phyloP scores from a whole-genome alignment of 495 filamentous ascomycete species.

The Talaromyces liani region DNA sequence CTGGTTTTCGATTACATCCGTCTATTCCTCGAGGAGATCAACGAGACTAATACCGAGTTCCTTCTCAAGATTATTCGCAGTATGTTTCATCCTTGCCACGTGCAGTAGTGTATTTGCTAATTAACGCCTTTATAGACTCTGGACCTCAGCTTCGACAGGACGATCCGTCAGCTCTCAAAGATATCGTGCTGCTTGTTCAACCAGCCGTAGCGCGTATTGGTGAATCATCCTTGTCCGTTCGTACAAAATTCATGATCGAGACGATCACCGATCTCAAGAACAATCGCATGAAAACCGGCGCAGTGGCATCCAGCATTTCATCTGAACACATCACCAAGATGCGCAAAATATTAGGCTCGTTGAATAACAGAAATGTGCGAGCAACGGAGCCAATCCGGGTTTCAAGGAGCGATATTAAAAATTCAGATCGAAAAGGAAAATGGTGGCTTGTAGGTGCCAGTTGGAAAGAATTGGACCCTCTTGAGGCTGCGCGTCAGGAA shows the following conservation, averaged over 20 bases:
- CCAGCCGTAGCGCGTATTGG: conserved; percentile 57
- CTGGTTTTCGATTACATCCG: conserved; percentile 87
- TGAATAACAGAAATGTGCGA: conserved; percentile 61
- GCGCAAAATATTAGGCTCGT: conserved; percentile 69
- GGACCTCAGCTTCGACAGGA: conserved; percentile 82
- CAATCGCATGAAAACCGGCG: conserved; percentile 75
- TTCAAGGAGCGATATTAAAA: conserved; percentile 68
- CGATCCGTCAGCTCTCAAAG: conserved; percentile 83
- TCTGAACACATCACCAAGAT: conserved; percentile 76
- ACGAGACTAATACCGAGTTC: conserved; percentile 86
- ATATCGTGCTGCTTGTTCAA: conserved; percentile 77
- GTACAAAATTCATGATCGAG: conserved; percentile 97
- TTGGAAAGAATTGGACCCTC: conserved; percentile 54
- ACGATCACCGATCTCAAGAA: conserved; percentile 91
- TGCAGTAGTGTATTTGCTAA: background rate
- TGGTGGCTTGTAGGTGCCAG: conserved; percentile 98
- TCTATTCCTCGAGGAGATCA: conserved; percentile 63
- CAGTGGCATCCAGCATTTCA: conserved; percentile 51
- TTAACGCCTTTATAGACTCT: conserved; percentile 32
- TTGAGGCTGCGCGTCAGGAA: conserved; percentile 27
- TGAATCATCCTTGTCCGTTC: conserved; percentile 67
- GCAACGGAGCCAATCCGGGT: conserved; percentile 77
- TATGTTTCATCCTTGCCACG: conserved; percentile 17
- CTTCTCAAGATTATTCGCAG: conserved; percentile 77
- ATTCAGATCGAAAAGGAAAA: conserved; percentile 81